Evolutionary conservation across 495 filamentous ascomycete genomes (phyloP).

Genomic region (Aspergillus carlsbadensis): DNA sequence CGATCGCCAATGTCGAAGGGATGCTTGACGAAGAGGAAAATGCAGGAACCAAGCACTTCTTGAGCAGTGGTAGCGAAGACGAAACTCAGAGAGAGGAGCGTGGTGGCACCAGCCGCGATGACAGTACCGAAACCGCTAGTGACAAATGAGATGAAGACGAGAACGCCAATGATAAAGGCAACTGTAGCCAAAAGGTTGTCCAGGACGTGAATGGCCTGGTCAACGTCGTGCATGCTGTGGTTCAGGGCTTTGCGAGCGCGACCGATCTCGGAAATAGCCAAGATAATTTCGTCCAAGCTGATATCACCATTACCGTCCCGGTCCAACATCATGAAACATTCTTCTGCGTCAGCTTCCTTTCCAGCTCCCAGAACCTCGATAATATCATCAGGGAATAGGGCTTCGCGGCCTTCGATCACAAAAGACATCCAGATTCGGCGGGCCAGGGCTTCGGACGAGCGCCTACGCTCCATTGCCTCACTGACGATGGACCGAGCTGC

Average conservation of each 20-base stretch:
- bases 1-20: slow-evolving; percentile 92
- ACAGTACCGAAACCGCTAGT: slow-evolving; percentile 81
- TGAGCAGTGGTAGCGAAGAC: slow-evolving; percentile 89
- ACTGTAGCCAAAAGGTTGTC: slow-evolving; percentile 80
- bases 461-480: slow-evolving; percentile 79
- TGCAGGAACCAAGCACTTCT: slow-evolving; percentile 92
- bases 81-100: slow-evolving; percentile 89
- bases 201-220: slow-evolving; percentile 87
- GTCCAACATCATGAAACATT: slow-evolving; percentile 78
- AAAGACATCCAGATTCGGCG: slow-evolving; percentile 98
- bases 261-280: slow-evolving; percentile 78
- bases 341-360: slow-evolving; percentile 71
- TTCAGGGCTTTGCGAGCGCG: slow-evolving; percentile 82
- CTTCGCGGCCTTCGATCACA: slow-evolving; percentile 82
- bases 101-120: slow-evolving; percentile 91
- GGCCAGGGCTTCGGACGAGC: slow-evolving; percentile 83
- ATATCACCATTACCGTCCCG: slow-evolving; percentile 91
- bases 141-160: slow-evolving; percentile 90
- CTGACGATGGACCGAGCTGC: slow-evolving; percentile 85
- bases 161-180: slow-evolving; percentile 73
- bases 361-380: slow-evolving; percentile 79
- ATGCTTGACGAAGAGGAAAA: slow-evolving; percentile 98
- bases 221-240: slow-evolving; percentile 93
- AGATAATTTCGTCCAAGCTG: slow-evolving; percentile 90
- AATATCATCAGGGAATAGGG: slow-evolving; percentile 78